Base-by-base conservation (phyloP, 2,329 filamentous ascomycete species). In the Aspergillus sp. region DNA sequence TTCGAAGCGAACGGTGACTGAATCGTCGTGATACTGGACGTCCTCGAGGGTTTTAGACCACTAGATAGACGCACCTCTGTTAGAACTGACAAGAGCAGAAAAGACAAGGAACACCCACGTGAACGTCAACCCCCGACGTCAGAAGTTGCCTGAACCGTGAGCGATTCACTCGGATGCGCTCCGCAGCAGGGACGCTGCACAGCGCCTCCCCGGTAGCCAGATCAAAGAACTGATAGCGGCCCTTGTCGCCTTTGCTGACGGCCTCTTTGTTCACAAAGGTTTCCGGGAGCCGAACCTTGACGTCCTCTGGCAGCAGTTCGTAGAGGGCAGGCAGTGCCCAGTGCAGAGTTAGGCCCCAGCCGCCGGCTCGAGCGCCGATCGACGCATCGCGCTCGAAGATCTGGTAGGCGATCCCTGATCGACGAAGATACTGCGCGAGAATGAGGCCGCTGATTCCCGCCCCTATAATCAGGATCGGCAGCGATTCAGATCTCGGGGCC, bases 321-420 rank as follows among this genome's bases (percentile, higher is more conserved):
- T 81, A 77, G 46, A 88, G 74, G 1, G 77, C 78, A 0, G 81
- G 77, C 10, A 87, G 77, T 4, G 83, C 84, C 85, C 85, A 89
- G 68, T 88, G 84, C 58, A 89, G 75, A 0, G 85, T 88, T 58
- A 89, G 75, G 3, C 85, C 87, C 87, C 86, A 89, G 62, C 86
- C 85, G 4, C 79, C 75, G 20, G 74, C 82, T 32, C 80, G 82
- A 29, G 77, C 77, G 58, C 71, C 75, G 47, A 82, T 75, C 46
- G 81, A 77, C 5, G 67, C 64, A 64, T 79, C 77, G 12, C 74
- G 73, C 53, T 80, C 78, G 56, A 77, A 79, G 52, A 80, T 68
- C 45, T 68, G 65, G 53, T 75, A 79, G 0, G 70, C 65, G 2
- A 80, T 61, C 16, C 63, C 65, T 16, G 68, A 63, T 32, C 69